Base-by-base conservation (phyloP, 129 eudicot genomes). In the Escallonia rubra region DNA sequence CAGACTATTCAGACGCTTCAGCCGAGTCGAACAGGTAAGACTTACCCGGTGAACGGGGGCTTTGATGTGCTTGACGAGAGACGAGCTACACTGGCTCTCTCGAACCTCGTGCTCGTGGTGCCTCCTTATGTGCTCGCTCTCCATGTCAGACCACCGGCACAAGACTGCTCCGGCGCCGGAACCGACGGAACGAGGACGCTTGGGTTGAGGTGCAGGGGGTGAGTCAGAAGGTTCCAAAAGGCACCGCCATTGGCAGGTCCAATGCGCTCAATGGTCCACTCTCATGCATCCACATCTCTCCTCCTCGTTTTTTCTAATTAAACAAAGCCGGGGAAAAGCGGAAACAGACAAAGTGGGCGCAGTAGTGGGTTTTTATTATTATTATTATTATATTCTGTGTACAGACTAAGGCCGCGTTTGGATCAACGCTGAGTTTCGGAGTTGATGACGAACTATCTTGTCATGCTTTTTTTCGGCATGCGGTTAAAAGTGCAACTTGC, bases 21-120 rank as follows among this genome's bases (percentile, higher is more conserved):
- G 34, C 34, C 34, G 34, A 23, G 34, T 23, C 0, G 9, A 49
- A 49, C 53, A 49, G 9, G 3, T 2, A 8, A 49, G 4, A 52
- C 79, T 69, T 60, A 90, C 97, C 4, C 84, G 82, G 51, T 88
- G 91, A 57, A 87, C 78, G 43, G 95, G 97, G 63, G 95, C 96
- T 77, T 80, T 90, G 89, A 90, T 85, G 74, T 82, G 95, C 64
- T 90, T 90, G 65, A 81, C 86, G 53, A 92, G 88, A 46, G 82
- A 79, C 0, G 98, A 92, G 23, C 79, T 68, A 62, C 98, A 86
- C 95, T 92, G 98, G 6, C 86, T 82, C 23, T 84, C 96, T 70
- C 82, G 66, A 43, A 86, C 71, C 60, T 88, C 90, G 8, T 85
- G 95, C 77, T 80, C 82, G 76, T 92, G 98, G 64, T 88, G 85